Conservation (phyloP, 2,329 filamentous ascomycete species). For the Penicillium sp. region DNA sequence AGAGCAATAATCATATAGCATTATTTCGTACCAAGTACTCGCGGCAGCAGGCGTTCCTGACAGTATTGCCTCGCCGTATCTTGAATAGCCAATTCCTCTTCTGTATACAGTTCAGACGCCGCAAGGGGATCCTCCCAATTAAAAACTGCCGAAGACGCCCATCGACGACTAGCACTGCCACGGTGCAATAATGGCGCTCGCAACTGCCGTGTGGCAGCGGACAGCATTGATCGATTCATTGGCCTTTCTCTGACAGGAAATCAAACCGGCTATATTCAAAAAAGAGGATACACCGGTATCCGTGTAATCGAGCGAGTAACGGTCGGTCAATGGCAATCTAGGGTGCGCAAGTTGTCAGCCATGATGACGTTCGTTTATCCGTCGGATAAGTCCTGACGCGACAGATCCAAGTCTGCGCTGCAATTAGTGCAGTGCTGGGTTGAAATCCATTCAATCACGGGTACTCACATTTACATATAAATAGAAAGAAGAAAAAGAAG, state of each 20-base stretch:
- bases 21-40: conserved; percentile 68
- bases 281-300: background rate
- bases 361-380: background rate
- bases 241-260: background rate
- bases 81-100: conserved; percentile 84
- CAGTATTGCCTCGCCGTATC: conserved; percentile 93
- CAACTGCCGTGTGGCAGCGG: conserved; percentile 28
- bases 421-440: no score
- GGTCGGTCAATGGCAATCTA: background rate
- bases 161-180: conserved; percentile 17
- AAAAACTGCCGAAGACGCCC: conserved; percentile 52
- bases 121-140: conserved; percentile 90
- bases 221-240: conserved; percentile 33
- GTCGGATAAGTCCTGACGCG: background rate
- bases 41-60: conserved; percentile 79
- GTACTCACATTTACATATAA: background rate
- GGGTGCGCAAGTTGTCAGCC: background rate
- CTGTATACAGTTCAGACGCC: conserved; percentile 71
- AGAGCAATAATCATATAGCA: background rate
- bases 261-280: background rate
- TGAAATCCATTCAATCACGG: background rate
- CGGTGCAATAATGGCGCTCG: conserved; percentile 7
- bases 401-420: no score
- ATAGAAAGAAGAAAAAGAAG: no score
- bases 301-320: background rate